Base-by-base conservation (phyloP, 805 yeast genomes). In the Wickerhamomyces strasburgensis region DNA sequence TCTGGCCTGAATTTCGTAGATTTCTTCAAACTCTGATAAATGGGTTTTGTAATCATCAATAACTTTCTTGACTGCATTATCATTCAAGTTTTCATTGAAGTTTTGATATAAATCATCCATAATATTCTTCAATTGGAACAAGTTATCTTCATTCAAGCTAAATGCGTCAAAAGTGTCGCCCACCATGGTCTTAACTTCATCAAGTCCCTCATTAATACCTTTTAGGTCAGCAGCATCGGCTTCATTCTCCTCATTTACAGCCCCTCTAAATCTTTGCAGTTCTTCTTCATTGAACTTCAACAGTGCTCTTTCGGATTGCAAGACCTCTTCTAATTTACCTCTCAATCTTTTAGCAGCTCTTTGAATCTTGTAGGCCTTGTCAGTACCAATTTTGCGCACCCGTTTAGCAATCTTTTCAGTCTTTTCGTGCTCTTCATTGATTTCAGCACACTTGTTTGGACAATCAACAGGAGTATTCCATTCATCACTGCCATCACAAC, bases 401-500 rank as follows among this genome's bases (percentile, higher is more conserved):
- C 42, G 34, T 13, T 47, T 43, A 8, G 43, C 27, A 6, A 19
- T 11, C 11, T 26, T 27, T 17, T 33, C 11, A 7, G 38, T 33
- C 13, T 25, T 18, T 19, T 31, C 39, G 28, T 52, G 56, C 23
- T 47, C 41, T 6, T 48, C 38, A 25, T 56, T 47, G 30, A 67
- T 46, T 25, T 52, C 53, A 3, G 29, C 40, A 44, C 69, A 63
- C 21, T 36, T 41, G 29, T 42, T 46, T 15, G 46, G 47, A 40
- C 62, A 57, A 5, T 48, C 42, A 9, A 44, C 46, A 11, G 9
- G 19, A 5, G 54, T 47, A 18, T 38, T 47, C 52, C 47, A 57
- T 57, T 93, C 98, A 60, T 93, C 98, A 1, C 87, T 73, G 7
- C 98, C 98, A 61, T 93, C 98, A 61, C 98, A 93, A 60, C 98